Evolutionary conservation across 805 yeast genomes (phyloP).

Genomic region (Wickerhamomyces queroliae): DNA sequence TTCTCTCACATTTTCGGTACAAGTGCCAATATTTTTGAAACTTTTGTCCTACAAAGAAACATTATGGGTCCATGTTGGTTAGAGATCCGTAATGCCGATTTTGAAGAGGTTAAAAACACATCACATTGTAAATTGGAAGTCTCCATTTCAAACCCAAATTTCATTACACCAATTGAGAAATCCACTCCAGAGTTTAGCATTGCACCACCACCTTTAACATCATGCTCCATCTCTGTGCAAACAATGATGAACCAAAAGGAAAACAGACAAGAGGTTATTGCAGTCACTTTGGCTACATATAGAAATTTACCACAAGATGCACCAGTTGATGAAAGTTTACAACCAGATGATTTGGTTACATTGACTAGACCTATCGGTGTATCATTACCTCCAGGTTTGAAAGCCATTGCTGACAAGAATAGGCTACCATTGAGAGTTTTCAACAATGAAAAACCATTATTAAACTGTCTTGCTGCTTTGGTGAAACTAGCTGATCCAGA

Average conservation of each 20-base stretch:
- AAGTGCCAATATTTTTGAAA: constrained; percentile 68
- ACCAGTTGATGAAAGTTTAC: constrained; percentile 54
- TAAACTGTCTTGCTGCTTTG: constrained; percentile 68
- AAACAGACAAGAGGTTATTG: constrained; percentile 81
- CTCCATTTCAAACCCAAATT: constrained; percentile 42
- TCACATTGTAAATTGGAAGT: constrained; percentile 83
- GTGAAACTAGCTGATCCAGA: constrained; percentile 82
- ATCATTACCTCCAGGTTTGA: constrained; percentile 73
- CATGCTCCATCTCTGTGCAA: constrained; percentile 73
- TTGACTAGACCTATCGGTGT: constrained; percentile 75
- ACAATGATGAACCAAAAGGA: constrained; percentile 70
- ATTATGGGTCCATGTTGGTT: constrained; percentile 99
- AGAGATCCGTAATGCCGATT: constrained; percentile 60
- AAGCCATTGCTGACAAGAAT: constrained; percentile 50
- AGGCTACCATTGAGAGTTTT: constrained; percentile 49
- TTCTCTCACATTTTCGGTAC: constrained; percentile 79
- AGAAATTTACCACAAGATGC: constrained; percentile 68
- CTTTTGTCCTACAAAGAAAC: constrained; percentile 74
- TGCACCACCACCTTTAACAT: constrained; percentile 61
- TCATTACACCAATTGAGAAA: constrained; percentile 41
- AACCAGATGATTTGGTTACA: constrained; percentile 61
- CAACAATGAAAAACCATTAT: constrained; percentile 67
- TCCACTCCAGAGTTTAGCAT: constrained; percentile 29
- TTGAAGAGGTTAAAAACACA: constrained; percentile 49
- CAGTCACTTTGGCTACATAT: constrained; percentile 73